These are phyloP conservation scores for Trichoderma sp. DNA, from an alignment of 2,329 filamentous ascomycete genomes.

Conservation along the genomic window DNA sequence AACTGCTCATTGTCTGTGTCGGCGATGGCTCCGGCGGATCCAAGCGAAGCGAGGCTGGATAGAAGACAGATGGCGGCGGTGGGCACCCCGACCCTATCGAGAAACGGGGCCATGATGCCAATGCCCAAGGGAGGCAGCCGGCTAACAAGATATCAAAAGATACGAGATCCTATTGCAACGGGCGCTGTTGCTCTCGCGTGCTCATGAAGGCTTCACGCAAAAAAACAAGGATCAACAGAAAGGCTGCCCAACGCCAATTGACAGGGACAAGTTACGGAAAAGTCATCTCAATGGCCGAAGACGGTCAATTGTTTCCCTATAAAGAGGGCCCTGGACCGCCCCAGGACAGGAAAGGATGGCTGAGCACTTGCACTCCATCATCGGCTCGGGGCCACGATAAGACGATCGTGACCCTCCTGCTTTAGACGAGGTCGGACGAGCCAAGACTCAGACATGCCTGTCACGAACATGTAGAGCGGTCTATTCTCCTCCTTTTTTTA, in stretches of 20 bases:
- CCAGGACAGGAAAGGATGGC: slow-evolving; percentile 3
- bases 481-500: neutral
- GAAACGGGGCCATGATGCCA: slow-evolving; percentile 9
- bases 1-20: slow-evolving; percentile 8
- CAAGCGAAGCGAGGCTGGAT: slow-evolving; percentile 12
- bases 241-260: neutral
- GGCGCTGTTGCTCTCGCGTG: neutral
- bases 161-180: neutral
- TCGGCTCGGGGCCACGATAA: neutral
- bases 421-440: neutral
- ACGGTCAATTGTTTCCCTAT: slow-evolving; percentile 6
- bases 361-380: neutral
- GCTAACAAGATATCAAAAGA: neutral
- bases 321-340: neutral
- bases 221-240: neutral
- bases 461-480: neutral
- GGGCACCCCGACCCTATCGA: slow-evolving; percentile 11
- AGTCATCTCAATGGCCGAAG: neutral
- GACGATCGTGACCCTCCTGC: slow-evolving; percentile 12
- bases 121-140: neutral
- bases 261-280: neutral
- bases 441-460: neutral
- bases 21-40: slow-evolving; percentile 1
- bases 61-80: slow-evolving; percentile 18
- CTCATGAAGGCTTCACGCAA: neutral